Base-by-base conservation (phyloP, 176 grass and related monocot genomes). In the Oryza nivara region DNA sequence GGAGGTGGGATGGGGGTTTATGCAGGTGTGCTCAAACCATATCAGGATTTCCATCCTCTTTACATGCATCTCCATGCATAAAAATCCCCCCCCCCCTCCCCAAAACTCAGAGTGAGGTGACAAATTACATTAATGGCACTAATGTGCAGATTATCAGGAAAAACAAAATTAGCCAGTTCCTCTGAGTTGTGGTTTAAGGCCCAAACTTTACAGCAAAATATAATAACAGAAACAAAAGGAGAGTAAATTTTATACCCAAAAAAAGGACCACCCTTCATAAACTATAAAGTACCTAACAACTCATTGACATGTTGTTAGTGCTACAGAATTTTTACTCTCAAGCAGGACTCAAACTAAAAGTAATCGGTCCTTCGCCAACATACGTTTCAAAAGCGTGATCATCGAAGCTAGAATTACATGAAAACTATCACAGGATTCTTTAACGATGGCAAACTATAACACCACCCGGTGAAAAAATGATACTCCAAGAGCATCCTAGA, bases 101-200 rank as follows among this genome's bases (percentile, higher is more conserved):
- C 26, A 26, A 85, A 85, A 72, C 22, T 77, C 65, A 40, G 38
- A 52, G 41, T 34, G 75, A 11, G 15, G 65, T 4, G 13, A 70
- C 58, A 23, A 17, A 83, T 79, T 73, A 45, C 49, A 58, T 58
- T n/a, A n/a, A 73, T 75, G 65, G 26, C 26, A 84, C 16, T 44
- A 81, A 81, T 14, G 54, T 5, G 60, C 41, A 88, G 3, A 8
- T 40, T 43, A 6, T 47, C 19, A 5, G 8, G 5, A 41, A 65
- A 73, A 76, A 43, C 52, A 12, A 22, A 40, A 17, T 48, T 7
- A 89, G 52, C 14, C 65, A 65, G 10, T 35, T 36, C 25, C 38
- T 34, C 0, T 68, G 46, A 68, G 13, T 12, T 60, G 45, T 9
- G 35, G 1, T 51, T 71, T 32, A 65, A 36, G 35, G 32, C 19